A percentile compares a stretch with the other conserved stretches of the same genome.
Evolutionary conservation across 305 asterid genomes (phyloP).

Genomic region (Euphrasia arctica): DNA sequence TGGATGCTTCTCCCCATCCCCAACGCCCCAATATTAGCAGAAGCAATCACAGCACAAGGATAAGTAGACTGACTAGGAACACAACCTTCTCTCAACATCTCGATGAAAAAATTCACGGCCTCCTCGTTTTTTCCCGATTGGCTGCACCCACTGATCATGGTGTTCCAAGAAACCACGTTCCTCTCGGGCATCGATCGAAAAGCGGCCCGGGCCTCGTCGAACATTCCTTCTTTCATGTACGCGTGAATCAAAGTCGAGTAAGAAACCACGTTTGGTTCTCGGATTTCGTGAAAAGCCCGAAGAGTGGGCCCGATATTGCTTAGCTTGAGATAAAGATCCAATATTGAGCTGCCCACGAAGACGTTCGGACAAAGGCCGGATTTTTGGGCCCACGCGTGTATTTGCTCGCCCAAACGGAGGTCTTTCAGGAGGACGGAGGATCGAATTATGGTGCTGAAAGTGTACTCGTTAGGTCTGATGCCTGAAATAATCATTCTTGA

Average conservation of each 20-base stretch:
- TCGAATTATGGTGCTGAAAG: slow-evolving; percentile 57
- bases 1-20: slow-evolving; percentile 76
- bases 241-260: slow-evolving; percentile 62
- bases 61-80: slow-evolving; percentile 49
- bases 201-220: slow-evolving; percentile 47
- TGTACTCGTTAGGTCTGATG: slow-evolving; percentile 70
- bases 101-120: slow-evolving; percentile 52
- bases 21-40: slow-evolving; percentile 70
- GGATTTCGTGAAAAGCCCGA: slow-evolving; percentile 47
- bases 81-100: slow-evolving; percentile 60
- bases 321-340: slow-evolving; percentile 62
- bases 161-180: slow-evolving; percentile 72
- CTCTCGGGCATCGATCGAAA: slow-evolving; percentile 55
- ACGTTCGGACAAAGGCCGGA: slow-evolving; percentile 50
- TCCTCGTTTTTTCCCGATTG: slow-evolving; percentile 68
- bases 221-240: slow-evolving; percentile 46
- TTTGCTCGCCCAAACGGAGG: slow-evolving; percentile 55
- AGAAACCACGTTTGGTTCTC: slow-evolving; percentile 69
- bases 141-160: slow-evolving; percentile 66
- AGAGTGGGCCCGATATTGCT: slow-evolving; percentile 38
- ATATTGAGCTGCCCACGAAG: slow-evolving; percentile 61
- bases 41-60: slow-evolving; percentile 59
- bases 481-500: slow-evolving; percentile 40
- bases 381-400: slow-evolving; percentile 49
- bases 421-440: slow-evolving; percentile 48